A percentile compares a stretch with the other conserved stretches of the same genome.
Conservation (phyloP, 352 stramenopile genomes). For the Phytophthora uliginosa region DNA sequence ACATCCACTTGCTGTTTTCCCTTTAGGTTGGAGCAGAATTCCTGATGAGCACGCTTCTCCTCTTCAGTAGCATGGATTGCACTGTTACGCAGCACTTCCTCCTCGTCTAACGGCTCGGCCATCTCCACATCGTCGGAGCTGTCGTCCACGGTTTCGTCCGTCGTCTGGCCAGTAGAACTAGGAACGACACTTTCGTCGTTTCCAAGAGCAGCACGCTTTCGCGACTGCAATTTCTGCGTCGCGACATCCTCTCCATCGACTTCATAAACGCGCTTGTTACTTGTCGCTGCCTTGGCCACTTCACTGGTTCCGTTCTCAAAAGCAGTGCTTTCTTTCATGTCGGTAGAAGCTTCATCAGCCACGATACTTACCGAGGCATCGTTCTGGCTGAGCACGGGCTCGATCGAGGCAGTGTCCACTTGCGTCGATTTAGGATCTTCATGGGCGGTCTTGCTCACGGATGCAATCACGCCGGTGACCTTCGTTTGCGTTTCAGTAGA, state of each 20-base stretch:
- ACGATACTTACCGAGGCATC: neutral
- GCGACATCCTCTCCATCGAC: conserved; percentile 4
- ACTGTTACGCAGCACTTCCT: conserved; percentile 29
- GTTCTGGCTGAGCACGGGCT: neutral
- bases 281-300: neutral
- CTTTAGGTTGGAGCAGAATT: conserved; percentile 45
- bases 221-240: conserved; percentile 7
- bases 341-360: neutral
- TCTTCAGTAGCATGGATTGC: conserved; percentile 22
- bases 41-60: conserved; percentile 26
- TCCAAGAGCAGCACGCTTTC: conserved; percentile 33
- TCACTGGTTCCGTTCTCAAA: neutral
- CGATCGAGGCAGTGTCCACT: conserved; percentile 4
- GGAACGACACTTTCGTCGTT: conserved; percentile 1
- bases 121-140: conserved; percentile 50
- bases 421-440: neutral
- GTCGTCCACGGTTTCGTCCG: conserved; percentile 39
- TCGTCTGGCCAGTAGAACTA: conserved; percentile 26
- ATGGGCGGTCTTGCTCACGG: neutral
- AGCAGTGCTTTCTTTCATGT: neutral
- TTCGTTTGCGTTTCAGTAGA: neutral
- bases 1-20: conserved; percentile 66
- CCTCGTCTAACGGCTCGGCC: conserved; percentile 27
- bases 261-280: conserved; percentile 33
- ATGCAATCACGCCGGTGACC: neutral